These are phyloP conservation scores for Claviceps africana DNA, from an alignment of 2,329 filamentous ascomycete genomes.

Conservation along the genomic window DNA sequence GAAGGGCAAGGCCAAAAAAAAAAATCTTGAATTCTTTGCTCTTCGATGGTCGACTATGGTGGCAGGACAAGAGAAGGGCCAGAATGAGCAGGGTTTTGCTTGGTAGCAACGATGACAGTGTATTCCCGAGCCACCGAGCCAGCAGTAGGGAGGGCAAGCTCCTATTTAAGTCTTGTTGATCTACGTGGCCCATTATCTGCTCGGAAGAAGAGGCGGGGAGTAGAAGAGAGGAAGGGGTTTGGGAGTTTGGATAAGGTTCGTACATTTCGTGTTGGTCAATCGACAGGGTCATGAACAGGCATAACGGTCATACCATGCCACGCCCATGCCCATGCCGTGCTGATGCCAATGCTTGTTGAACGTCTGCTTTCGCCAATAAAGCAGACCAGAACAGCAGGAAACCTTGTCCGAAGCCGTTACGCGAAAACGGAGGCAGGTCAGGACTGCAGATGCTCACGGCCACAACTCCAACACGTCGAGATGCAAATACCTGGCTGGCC, in stretches of 20 bases:
- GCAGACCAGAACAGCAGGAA: not conserved
- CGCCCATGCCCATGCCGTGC: not conserved
- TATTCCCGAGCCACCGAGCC: not conserved
- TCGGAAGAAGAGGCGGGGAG: not conserved
- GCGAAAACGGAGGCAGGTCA: not conserved
- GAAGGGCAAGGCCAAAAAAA: not conserved
- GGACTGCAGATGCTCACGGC: slow-evolving; percentile 1
- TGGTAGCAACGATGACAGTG: slow-evolving; percentile 2
- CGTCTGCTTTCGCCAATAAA: not conserved
- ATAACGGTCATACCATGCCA: not conserved
- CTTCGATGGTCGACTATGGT: slow-evolving; percentile 1
- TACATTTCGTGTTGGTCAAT: not conserved
- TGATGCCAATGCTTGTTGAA: not conserved
- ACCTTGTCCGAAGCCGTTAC: not conserved
- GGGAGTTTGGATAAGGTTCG: not conserved
- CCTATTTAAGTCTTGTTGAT: not conserved
- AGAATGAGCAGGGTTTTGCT: slow-evolving; percentile 1
- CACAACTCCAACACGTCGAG: not conserved
- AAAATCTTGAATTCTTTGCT: not conserved
- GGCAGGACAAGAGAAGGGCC: slow-evolving; percentile 1
- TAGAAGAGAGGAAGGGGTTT: not conserved
- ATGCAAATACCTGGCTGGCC: not conserved
- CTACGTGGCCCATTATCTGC: not conserved
- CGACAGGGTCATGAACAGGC: not conserved
- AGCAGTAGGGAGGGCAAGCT: not conserved